A percentile compares a stretch with the other conserved stretches of the same genome.
phyloP scores from a whole-genome alignment of 345 rosid genomes.

The Camelina neglecta region DNA sequence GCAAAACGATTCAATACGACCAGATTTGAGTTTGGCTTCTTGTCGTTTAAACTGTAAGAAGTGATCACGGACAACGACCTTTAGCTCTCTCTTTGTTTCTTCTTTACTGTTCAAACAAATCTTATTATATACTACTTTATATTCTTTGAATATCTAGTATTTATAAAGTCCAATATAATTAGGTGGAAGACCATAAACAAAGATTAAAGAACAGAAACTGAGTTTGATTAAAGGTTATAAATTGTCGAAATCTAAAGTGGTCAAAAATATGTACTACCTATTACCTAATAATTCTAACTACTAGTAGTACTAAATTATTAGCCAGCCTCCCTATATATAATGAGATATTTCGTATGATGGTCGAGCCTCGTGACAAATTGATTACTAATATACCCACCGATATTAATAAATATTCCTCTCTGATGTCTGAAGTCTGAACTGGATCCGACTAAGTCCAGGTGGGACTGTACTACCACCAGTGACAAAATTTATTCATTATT shows the following conservation, averaged over 20 bases:
- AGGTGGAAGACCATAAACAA: constrained; percentile 6
- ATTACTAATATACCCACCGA: constrained; percentile 36
- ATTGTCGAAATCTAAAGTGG: constrained; percentile 6
- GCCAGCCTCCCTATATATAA: neutral
- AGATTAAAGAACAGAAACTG: neutral
- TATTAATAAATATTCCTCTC: constrained; percentile 37
- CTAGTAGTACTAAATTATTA: constrained; percentile 3
- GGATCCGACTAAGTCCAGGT: constrained; percentile 35
- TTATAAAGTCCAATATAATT: constrained; percentile 26
- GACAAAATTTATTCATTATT: constrained; percentile 9
- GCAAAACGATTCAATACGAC: constrained; percentile 33
- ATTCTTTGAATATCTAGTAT: neutral
- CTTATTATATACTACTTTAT: neutral
- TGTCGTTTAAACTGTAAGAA: constrained; percentile 34
- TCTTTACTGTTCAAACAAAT: constrained; percentile 19
- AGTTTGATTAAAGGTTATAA: neutral
- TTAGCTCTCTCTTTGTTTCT: constrained; percentile 9
- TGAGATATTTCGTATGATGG: constrained; percentile 16
- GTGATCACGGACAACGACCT: constrained; percentile 38
- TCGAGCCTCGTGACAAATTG: constrained; percentile 43
- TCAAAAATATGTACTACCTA: constrained; percentile 1
- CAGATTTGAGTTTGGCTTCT: constrained; percentile 15
- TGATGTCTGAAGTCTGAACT: constrained; percentile 28
- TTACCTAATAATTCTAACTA: constrained; percentile 27
- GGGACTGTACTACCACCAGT: constrained; percentile 23